Conservation (phyloP, 2,329 filamentous ascomycete species). For the Nigrospora sphaerica region DNA sequence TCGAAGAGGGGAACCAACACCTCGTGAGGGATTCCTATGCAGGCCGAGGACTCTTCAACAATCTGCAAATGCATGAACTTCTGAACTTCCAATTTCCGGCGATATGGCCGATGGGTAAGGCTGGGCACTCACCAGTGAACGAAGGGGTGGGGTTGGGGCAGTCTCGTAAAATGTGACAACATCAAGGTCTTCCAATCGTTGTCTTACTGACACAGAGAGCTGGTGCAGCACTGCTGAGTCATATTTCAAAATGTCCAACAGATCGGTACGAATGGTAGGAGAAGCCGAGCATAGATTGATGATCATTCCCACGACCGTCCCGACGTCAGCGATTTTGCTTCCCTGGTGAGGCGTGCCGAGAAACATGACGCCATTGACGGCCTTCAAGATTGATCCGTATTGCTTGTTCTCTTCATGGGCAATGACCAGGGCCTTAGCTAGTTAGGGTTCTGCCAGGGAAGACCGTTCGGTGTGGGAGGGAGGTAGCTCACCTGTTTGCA, state of each 20-base stretch:
- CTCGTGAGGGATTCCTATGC: neutral
- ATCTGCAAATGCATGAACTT: slow-evolving; percentile 9
- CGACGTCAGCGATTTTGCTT: slow-evolving; percentile 14
- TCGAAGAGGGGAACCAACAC: slow-evolving; percentile 1
- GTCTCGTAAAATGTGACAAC: slow-evolving; percentile 15
- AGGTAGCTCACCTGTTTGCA: slow-evolving; percentile 15
- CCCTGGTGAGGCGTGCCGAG: slow-evolving; percentile 24
- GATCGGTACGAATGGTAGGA: slow-evolving; percentile 13
- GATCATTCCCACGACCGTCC: slow-evolving; percentile 12
- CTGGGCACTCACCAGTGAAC: slow-evolving; percentile 6
- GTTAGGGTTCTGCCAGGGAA: neutral
- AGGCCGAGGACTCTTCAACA: slow-evolving; percentile 9
- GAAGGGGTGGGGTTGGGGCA: slow-evolving; percentile 5
- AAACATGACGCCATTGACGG: slow-evolving; percentile 16
- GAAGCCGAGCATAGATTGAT: slow-evolving; percentile 9
- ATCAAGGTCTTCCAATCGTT: slow-evolving; percentile 8
- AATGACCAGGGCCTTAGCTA: slow-evolving; percentile 11
- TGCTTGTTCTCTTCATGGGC: slow-evolving; percentile 10
- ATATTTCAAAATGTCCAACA: slow-evolving; percentile 9
- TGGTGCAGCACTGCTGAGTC: slow-evolving; percentile 10
- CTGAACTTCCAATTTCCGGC: neutral
- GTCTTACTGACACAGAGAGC: slow-evolving; percentile 8
- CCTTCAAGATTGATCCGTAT: slow-evolving; percentile 7
- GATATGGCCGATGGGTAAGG: neutral
- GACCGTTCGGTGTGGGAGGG: neutral